Evolutionary conservation across 1,284 basidiomycete genomes (phyloP).

Genomic region (Melanopsichium pennsylvanicum): DNA sequence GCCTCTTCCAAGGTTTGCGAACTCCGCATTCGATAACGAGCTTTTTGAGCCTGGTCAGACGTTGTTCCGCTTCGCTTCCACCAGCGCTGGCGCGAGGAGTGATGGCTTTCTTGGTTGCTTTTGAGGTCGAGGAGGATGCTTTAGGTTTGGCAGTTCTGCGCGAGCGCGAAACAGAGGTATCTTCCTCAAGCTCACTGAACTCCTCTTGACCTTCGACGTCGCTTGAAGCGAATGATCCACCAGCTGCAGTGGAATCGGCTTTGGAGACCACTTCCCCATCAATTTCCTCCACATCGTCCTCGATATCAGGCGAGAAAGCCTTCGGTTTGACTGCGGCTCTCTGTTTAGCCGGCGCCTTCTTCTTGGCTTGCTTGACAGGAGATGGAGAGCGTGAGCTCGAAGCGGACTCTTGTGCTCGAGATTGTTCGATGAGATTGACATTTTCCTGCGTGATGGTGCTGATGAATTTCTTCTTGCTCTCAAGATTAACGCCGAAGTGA

Average conservation of each 20-base stretch:
- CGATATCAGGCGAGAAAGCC: background rate
- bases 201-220: background rate
- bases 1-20: constrained; percentile 42
- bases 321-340: constrained; percentile 15
- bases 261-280: background rate
- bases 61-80: constrained; percentile 24
- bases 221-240: background rate
- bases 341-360: constrained; percentile 10
- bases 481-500: constrained; percentile 29
- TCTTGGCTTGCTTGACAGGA: constrained; percentile 6
- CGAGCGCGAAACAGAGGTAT: constrained; percentile 9
- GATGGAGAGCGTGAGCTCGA: constrained; percentile 5
- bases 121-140: background rate
- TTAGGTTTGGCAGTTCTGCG: constrained; percentile 5
- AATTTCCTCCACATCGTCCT: background rate
- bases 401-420: constrained; percentile 1
- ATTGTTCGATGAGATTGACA: constrained; percentile 3
- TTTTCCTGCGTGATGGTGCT: constrained; percentile 6
- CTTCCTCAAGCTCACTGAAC: constrained; percentile 43
- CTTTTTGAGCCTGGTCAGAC: constrained; percentile 31
- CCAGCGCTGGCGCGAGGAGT: background rate
- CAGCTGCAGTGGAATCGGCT: background rate
- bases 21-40: constrained; percentile 43
- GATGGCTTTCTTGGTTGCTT: background rate
- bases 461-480: constrained; percentile 25